Conservation (phyloP, 1,139 yeast genomes). For the Candida sp. region DNA sequence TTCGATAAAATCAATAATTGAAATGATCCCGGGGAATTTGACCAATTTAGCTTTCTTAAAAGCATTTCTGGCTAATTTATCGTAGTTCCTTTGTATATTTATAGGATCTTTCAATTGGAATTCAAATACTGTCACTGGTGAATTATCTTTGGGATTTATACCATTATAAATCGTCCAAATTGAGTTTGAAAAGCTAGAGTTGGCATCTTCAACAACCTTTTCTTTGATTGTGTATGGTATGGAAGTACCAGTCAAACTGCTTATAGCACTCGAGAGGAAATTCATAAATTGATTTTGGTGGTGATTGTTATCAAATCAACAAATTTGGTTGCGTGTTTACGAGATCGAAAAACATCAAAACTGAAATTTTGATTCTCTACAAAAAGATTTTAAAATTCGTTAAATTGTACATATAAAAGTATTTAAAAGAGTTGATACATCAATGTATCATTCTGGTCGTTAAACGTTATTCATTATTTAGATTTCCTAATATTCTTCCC, state of each 20-base stretch:
- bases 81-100: constrained; percentile 23
- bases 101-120: constrained; percentile 48
- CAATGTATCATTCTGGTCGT: neutral
- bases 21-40: constrained; percentile 75
- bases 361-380: neutral
- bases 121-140: constrained; percentile 57
- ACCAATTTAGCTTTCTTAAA: constrained; percentile 63
- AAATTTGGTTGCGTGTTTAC: neutral
- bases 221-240: constrained; percentile 58
- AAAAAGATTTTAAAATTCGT: neutral
- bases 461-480: neutral
- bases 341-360: neutral
- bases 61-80: constrained; percentile 59
- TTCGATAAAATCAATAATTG: constrained; percentile 68
- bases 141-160: constrained; percentile 34
- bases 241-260: constrained; percentile 49
- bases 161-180: constrained; percentile 53
- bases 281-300: constrained; percentile 37
- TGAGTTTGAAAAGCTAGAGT: constrained; percentile 20
- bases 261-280: constrained; percentile 55
- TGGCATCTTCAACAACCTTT: constrained; percentile 27
- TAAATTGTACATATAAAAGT: neutral
- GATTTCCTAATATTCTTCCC: neutral
- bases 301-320: neutral
- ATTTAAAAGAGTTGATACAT: neutral